Conservation (phyloP, 1,139 yeast species). For the Geotrichum candidum region DNA sequence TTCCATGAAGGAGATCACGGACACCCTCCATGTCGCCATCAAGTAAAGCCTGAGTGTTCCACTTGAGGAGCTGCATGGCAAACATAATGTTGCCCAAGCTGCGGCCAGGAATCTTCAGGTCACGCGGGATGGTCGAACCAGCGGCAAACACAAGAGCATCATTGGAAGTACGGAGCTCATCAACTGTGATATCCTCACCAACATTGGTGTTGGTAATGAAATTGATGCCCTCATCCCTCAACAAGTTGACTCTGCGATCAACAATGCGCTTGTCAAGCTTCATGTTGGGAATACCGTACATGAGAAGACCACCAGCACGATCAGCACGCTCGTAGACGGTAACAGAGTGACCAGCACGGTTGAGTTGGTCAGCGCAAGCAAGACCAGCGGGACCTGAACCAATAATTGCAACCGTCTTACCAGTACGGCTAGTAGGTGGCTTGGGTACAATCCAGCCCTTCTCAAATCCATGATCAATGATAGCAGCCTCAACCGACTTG, state of each 20-base stretch:
- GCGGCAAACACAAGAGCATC: constrained; percentile 92
- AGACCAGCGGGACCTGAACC: constrained; percentile 98
- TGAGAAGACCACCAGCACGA: constrained; percentile 92
- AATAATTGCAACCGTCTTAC: constrained; percentile 75
- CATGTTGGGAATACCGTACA: constrained; percentile 99
- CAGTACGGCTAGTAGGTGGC: constrained; percentile 76
- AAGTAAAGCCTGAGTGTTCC: constrained; percentile 85
- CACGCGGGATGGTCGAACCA: constrained; percentile 96
- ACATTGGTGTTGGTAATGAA: constrained; percentile 72
- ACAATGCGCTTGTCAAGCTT: constrained; percentile 90
- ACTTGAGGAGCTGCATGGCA: constrained; percentile 88
- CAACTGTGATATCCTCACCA: constrained; percentile 71
- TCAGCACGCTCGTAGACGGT: constrained; percentile 92
- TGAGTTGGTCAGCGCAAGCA: constrained; percentile 93
- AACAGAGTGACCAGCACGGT: constrained; percentile 89
- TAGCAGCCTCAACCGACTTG: constrained; percentile 92
- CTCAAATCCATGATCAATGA: constrained; percentile 92
- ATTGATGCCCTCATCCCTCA: constrained; percentile 84
- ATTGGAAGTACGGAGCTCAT: constrained; percentile 53
- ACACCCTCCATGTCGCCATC: constrained; percentile 77
- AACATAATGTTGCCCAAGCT: constrained; percentile 81
- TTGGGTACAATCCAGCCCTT: constrained; percentile 92
- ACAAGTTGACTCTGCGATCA: constrained; percentile 84
- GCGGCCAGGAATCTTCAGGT: constrained; percentile 89
- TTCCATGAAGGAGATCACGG: constrained; percentile 66